A percentile compares a stretch with the other conserved stretches of the same genome.
phyloP scores from a whole-genome alignment of 2,329 filamentous ascomycete species.

The Trichoderma gracile region DNA sequence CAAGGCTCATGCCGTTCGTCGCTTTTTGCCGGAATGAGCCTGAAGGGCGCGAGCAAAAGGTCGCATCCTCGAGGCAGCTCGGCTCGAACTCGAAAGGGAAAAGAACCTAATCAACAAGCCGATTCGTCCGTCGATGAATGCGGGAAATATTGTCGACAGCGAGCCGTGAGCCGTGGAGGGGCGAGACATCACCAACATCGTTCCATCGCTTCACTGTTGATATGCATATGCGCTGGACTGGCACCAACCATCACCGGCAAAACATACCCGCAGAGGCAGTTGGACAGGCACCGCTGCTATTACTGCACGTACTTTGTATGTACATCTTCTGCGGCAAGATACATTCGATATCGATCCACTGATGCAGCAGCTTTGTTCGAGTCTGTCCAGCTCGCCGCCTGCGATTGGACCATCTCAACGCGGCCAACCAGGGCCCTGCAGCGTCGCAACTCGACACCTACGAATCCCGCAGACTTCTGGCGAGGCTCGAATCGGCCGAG shows the following conservation, averaged over 20 bases:
- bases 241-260: conserved; percentile 13
- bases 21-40: conserved; percentile 1
- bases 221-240: neutral
- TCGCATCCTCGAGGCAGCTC: neutral
- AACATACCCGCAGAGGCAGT: neutral
- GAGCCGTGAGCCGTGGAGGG: neutral
- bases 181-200: conserved; percentile 1
- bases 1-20: neutral
- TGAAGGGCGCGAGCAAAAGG: neutral
- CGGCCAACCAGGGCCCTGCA: neutral
- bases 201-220: conserved; percentile 9
- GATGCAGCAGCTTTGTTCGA: conserved; percentile 3
- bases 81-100: neutral
- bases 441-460: neutral
- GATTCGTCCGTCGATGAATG: neutral
- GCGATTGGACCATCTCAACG: conserved; percentile 9
- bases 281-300: neutral
- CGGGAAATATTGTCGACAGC: neutral
- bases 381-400: neutral
- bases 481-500: neutral
- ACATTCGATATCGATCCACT: conserved; percentile 7
- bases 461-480: neutral
- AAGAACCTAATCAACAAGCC: neutral
- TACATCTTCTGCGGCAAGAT: neutral
- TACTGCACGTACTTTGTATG: neutral